Percentiles rank a stretch among this genome's conserved stretches.
phyloP scores from a whole-genome alignment of 768 basidiomycete species.

The Amylocystis lapponica region DNA sequence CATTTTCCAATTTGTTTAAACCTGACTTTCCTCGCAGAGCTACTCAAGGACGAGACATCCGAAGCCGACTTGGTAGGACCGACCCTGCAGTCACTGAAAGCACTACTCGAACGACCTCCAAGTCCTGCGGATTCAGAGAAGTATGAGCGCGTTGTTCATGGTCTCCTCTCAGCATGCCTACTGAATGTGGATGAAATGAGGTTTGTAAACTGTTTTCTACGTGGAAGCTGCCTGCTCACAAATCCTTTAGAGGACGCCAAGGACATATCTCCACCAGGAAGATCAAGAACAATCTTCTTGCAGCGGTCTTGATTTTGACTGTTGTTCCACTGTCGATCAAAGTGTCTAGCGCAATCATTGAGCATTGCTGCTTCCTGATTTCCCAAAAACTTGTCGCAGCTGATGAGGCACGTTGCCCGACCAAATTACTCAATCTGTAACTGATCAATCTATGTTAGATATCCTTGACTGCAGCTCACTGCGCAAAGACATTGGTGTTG shows the following conservation, averaged over 20 bases:
- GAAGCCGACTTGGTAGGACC: slow-evolving; percentile 77
- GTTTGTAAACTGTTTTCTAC: slow-evolving; percentile 38
- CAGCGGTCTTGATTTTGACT: slow-evolving; percentile 80
- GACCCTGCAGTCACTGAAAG: slow-evolving; percentile 74
- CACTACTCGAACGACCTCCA: slow-evolving; percentile 53
- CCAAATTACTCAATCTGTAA: neutral
- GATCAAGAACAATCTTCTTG: slow-evolving; percentile 85
- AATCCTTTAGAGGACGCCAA: slow-evolving; percentile 59
- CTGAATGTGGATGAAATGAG: slow-evolving; percentile 89
- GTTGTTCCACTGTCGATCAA: slow-evolving; percentile 61
- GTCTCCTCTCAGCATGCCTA: slow-evolving; percentile 79
- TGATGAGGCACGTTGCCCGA: slow-evolving; percentile 53
- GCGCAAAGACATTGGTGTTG: slow-evolving; percentile 75
- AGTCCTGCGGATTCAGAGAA: slow-evolving; percentile 38
- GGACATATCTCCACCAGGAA: slow-evolving; percentile 76
- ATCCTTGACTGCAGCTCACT: slow-evolving; percentile 83
- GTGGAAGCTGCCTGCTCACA: slow-evolving; percentile 3
- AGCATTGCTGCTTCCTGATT: slow-evolving; percentile 81
- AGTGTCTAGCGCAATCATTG: slow-evolving; percentile 69
- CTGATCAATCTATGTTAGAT: slow-evolving; percentile 36
- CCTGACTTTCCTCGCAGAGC: slow-evolving; percentile 37
- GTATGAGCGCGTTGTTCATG: slow-evolving; percentile 64
- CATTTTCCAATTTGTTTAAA: neutral
- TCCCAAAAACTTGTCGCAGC: slow-evolving; percentile 70
- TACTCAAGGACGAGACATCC: slow-evolving; percentile 82